Percentiles rank a stretch among this genome's conserved stretches.
Evolutionary conservation across 2,329 filamentous ascomycete genomes (phyloP).

Genomic region (Venturiaceae sp.): DNA sequence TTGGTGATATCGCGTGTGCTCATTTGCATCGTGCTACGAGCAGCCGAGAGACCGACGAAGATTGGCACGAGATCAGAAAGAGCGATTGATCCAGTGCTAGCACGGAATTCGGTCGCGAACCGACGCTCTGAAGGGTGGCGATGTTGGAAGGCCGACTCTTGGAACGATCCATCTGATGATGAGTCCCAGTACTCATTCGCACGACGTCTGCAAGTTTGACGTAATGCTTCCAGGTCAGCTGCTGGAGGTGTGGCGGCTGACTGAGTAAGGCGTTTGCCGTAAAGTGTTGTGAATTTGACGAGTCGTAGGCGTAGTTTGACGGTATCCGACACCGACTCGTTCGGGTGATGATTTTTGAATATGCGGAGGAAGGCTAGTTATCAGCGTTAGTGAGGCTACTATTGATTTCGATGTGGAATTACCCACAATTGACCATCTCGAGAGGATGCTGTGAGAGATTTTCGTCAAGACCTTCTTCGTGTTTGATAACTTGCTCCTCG

Average conservation of each 20-base stretch:
- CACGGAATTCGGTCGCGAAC: neutral
- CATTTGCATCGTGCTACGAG: slow-evolving; percentile 14
- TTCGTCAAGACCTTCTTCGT: neutral
- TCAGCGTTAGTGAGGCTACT: neutral
- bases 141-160: neutral
- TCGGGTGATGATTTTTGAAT: slow-evolving; percentile 30
- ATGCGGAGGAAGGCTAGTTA: slow-evolving; percentile 30
- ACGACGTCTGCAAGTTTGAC: slow-evolving; percentile 25
- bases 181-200: slow-evolving; percentile 11
- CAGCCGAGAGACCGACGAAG: slow-evolving; percentile 42
- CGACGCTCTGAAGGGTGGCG: neutral
- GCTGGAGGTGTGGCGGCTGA: slow-evolving; percentile 26
- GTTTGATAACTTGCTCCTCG: slow-evolving; percentile 15
- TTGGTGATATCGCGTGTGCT: neutral
- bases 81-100: slow-evolving; percentile 11
- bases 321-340: slow-evolving; percentile 23
- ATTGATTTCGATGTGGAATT: neutral
- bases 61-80: slow-evolving; percentile 34
- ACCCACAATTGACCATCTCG: slow-evolving; percentile 13
- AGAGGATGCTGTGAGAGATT: slow-evolving; percentile 8
- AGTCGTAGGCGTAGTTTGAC: slow-evolving; percentile 39
- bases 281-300: slow-evolving; percentile 35
- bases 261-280: slow-evolving; percentile 31
- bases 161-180: neutral
- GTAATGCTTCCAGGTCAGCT: slow-evolving; percentile 23